Evolutionary conservation across 2,329 filamentous ascomycete genomes (phyloP), one percentile per base, ranked within the genome.

Genomic region (Iodosphaeria phyllophila): DNA sequence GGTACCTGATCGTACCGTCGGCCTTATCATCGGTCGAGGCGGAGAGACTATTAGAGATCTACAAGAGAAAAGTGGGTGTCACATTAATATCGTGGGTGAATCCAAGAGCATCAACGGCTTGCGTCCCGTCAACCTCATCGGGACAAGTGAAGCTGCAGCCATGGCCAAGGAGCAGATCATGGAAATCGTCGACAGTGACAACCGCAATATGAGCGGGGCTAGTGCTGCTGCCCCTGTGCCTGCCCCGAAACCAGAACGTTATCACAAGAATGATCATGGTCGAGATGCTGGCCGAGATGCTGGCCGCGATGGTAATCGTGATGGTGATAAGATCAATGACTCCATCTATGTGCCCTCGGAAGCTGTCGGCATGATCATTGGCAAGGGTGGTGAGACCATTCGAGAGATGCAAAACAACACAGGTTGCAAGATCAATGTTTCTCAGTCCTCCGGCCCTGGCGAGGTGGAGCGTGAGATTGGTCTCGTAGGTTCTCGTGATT

Each of bases 341-440:
- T 73, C 70, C 20, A 80, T 92, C 33, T 73, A 70, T 36, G 82
- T 92, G 7, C 83, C 83, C 8, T 86, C 82, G 13, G 83, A 92
- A 45, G 77, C 83, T 5, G 83, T 92, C 27, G 83, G 83, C 31
- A 92, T 92, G 83, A 92, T 92, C 35, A 92, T 92, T 32, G 83
- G 84, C 35, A 92, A 92, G 58, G 78, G 80, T 28, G 83, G 83
- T 35, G 83, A 92, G 53, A 91, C 83, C 0, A 92, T 92, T 44
- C 82, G 84, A 35, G 80, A 92, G 37, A 91, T 92, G 74, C 83
- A 92, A 48, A 75, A 72, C 42, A 64, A 58, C 16, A 89, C 80
- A 5, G 77, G 79, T 22, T 92, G 84, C 63, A 92, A 92, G 56
- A 92, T 92, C 58, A 92, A 92, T 40, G 83, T 92, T 14, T 78